Percentiles rank a stretch among this genome's conserved stretches.
Conservation (phyloP, 2,329 filamentous ascomycete species). For the Aureobasidium sp. region DNA sequence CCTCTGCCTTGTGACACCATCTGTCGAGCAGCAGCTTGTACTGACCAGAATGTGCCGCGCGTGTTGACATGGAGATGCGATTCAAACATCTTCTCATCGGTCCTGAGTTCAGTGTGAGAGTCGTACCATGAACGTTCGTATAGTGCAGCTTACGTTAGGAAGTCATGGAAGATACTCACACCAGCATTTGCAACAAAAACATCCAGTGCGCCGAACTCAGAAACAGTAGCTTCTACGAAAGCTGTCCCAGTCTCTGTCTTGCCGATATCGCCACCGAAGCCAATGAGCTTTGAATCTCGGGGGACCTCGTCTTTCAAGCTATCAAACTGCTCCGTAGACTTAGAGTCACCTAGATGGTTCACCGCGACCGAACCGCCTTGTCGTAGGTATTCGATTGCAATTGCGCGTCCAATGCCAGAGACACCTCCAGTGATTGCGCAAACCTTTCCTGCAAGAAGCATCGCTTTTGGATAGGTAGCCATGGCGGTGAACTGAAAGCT, state of each 20-base stretch:
- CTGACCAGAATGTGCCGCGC: conserved; percentile 87
- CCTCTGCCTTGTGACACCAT: conserved; percentile 75
- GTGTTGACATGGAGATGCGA: conserved; percentile 84
- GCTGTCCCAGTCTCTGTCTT: conserved; percentile 74
- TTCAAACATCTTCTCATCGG: too few relatives aligned
- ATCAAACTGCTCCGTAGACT: conserved; percentile 53
- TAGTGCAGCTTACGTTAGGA: conserved; percentile 65
- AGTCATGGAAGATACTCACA: conserved; percentile 89
- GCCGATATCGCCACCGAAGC: conserved; percentile 81
- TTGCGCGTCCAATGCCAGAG: conserved; percentile 77
- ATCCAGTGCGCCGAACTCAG: conserved; percentile 60
- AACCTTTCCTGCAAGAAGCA: conserved; percentile 33
- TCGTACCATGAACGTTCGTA: too few relatives aligned
- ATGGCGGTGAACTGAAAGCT: too few relatives aligned
- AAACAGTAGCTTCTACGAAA: conserved; percentile 73
- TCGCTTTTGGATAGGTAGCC: too few relatives aligned
- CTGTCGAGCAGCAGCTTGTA: conserved; percentile 85
- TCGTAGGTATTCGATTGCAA: conserved; percentile 79
- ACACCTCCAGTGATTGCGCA: conserved; percentile 36
- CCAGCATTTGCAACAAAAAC: conserved; percentile 92
- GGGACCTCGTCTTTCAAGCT: conserved; percentile 51
- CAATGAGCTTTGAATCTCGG: conserved; percentile 56
- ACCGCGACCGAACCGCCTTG: conserved; percentile 84
- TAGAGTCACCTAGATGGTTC: conserved; percentile 74
- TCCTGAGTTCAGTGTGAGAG: conserved; percentile 66